Evolutionary conservation across 768 basidiomycete genomes (phyloP), one percentile per base, ranked within the genome.

Genomic region (Termitomyces eurrhizus): DNA sequence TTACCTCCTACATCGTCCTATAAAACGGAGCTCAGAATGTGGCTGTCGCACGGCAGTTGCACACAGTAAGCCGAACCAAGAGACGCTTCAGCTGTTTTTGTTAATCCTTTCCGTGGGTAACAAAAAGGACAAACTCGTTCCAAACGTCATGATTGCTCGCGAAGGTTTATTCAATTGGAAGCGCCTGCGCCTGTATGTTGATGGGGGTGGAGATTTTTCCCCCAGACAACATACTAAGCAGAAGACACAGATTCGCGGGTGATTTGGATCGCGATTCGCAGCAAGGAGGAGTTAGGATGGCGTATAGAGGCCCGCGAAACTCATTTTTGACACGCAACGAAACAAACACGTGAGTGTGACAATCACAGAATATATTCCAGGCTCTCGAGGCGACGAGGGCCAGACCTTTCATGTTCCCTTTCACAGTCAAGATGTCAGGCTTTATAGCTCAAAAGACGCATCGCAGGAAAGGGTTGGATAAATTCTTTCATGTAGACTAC

Each of bases 51-150:
- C 29, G 13, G 37, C 48, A 63, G 5, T 35, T 56, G 11, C 56
- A 60, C 52, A 44, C 29, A 13, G 58, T 36, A 21, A 62, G 58
- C 3, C 58, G 46, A 7, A 21, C 41, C 33, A 59, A 39, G 21
- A 55, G 56, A 18, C 59, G 13, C 12, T 60, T 13, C 39, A 56
- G 61, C 41, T 60, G 64, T 42, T 62, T 48, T 60, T 60, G 16
- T 39, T 60, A 1, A 59, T 57, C 11, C 58, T 32, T 51, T 62
- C 62, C 35, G 49, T 57, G 24, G 62, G 62, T 54, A 12, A 62
- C 35, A 48, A 65, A 60, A 18, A 51, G 36, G 7, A 57, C 55
- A 14, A 63, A 60, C 41, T 49, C 36, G 37, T 58, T 58, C 64
- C 62, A 59, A 18, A 60, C 49, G 9, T 65, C 56, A 49, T 62